Evolutionary conservation across 768 basidiomycete species (phyloP), one percentile per base, ranked within the genome.

Genomic region (Cystoderma amianthinum): DNA sequence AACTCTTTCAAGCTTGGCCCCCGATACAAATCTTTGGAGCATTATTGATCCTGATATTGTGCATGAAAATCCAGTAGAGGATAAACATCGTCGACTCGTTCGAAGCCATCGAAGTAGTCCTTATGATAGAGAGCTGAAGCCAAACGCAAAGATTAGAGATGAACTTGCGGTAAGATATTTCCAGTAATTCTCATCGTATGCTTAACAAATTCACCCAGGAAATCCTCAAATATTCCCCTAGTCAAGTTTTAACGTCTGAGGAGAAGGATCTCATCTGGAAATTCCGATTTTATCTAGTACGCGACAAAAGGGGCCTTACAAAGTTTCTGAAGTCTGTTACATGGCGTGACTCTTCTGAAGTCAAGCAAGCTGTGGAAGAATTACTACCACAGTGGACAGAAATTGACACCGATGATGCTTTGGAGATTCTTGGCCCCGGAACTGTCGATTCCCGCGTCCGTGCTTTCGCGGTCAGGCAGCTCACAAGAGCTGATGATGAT

Each of bases 211-310:
- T 16, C 32, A 5, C 2, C 17, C 48, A 97, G 93, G 80, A 82
- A 46, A 91, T 99, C 36, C 76, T 99, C 38, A 81, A 81, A 38
- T 92, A 97, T 49, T 83, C 94, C 1, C 96, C 96, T 0, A 94
- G 87, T 44, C 88, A 85, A 44, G 72, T 76, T 7, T 69, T 99
- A 5, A 87, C 79, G 3, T 82, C 91, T 0, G 88, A 93, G 53
- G 95, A 98, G 63, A 96, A 95, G 56, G 95, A 98, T 50, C 68
- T 94, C 32, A 82, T 98, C 28, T 99, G 96, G 96, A 94, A 95
- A 59, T 99, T 95, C 72, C 79, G 96, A n/a, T 99, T 97, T 65
- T 98, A 96, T 50, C 80, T 99, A 9, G 80, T 84, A 2, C 70
- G 92, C 23, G 90, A 94, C 59, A 94, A 91, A 62, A 82, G 88